These are phyloP conservation scores for Cutaneotrichosporon dermatis DNA, from an alignment of 1,284 basidiomycete species.

Conservation along the genomic window DNA sequence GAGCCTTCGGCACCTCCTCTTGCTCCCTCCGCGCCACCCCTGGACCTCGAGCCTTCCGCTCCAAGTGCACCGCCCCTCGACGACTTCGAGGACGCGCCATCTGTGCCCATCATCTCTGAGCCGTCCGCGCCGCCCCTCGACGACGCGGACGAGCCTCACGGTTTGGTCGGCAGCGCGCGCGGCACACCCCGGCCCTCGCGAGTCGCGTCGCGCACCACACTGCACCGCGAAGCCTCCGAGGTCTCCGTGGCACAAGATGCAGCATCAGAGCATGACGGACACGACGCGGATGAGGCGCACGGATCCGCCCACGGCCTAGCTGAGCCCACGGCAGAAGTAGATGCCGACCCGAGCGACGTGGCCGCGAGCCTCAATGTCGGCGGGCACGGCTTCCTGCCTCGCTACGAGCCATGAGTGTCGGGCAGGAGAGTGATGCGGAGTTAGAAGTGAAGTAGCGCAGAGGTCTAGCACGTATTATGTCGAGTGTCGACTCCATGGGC, in stretches of 20 bases:
- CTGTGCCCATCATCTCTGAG: constrained; percentile 17
- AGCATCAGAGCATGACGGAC: too few species aligned
- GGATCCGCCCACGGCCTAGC: background rate
- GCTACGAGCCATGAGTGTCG: constrained; percentile 12
- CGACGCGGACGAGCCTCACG: background rate
- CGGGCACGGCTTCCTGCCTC: constrained; percentile 13
- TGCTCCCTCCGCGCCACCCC: constrained; percentile 10
- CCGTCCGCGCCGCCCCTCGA: background rate
- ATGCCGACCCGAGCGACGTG: constrained; percentile 3
- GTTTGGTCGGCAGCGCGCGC: background rate
- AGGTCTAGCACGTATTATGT: background rate
- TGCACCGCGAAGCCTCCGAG: too few species aligned
- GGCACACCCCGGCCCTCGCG: background rate
- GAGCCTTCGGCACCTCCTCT: background rate
- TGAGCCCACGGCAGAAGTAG: background rate
- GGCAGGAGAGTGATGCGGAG: background rate
- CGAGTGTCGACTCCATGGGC: background rate
- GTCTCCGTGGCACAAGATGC: too few species aligned
- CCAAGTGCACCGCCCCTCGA: constrained; percentile 25
- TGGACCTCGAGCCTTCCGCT: background rate
- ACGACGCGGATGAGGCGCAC: too few species aligned
- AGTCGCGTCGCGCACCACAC: too few species aligned
- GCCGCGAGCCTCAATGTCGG: constrained; percentile 11
- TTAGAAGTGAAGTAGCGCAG: background rate
- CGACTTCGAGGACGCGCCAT: constrained; percentile 22